Base-by-base conservation (phyloP, 2,329 filamentous ascomycete genomes). In the Didymella sp. region DNA sequence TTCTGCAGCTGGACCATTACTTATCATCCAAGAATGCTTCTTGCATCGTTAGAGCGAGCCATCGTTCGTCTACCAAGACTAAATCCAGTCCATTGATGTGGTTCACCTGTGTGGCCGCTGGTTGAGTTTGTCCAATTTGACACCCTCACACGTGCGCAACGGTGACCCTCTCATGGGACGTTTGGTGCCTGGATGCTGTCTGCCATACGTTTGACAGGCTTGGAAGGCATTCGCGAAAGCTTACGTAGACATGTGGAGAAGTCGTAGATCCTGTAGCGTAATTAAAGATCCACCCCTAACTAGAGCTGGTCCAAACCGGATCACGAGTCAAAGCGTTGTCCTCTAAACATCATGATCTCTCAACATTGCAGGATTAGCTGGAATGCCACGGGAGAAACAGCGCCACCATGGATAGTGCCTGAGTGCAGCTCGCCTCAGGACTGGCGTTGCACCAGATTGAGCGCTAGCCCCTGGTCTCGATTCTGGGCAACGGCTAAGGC, bases 201-300 rank as follows among this genome's bases (percentile, higher is more conserved):
- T 15, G 28, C 22, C 30, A 25, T 41, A 25, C 42, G 42, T 37
- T 43, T 43, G 43, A 40, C 48, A 51, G 35, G 46, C 35, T 44
- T 40, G 30, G 24, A 17, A 19, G 33, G 52, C 17, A 28, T 35
- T 42, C 41, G 41, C 37, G 21, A 30, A 48, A 40, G 54, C 49
- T 57, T 52, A 57, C 54, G 44, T 49, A 48, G 37, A 43, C 37
- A 19, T 46, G 54, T 57, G 54, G 54, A 24, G 54, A 44, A 30
- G 7, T 31, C 37, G 54, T 48, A 48, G 48, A 51, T 44, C 54
- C 31, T n/a, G 31, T 57, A 57, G 44, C 9, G 43, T 44, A 57
- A 52, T 57, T 47, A 35, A 38, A 38, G 30, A 42, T 30, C 53
- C 42, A 42, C 35, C 33, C 28, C 21, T 28, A 15, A 12, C 21